These are phyloP conservation scores for Phytophthora capsici DNA, from an alignment of 352 stramenopile genomes.

Conservation along the genomic window DNA sequence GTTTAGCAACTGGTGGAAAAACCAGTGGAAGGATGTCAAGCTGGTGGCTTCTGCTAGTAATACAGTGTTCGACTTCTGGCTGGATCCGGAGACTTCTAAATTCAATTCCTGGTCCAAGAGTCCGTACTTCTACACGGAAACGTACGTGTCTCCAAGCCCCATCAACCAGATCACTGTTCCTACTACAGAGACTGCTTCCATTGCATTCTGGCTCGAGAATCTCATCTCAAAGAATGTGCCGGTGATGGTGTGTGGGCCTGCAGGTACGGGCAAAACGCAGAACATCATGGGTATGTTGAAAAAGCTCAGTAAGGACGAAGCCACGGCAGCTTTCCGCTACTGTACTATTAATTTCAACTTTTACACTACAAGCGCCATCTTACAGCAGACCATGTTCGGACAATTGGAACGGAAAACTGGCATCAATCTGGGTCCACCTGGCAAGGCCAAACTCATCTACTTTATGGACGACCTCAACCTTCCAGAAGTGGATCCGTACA, in stretches of 20 bases:
- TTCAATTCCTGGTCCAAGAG: constrained; percentile 97
- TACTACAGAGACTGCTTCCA: constrained; percentile 95
- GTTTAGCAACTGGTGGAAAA: constrained; percentile 97
- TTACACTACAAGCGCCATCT: constrained; percentile 94
- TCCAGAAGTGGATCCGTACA: constrained; percentile 95
- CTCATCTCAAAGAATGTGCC: constrained; percentile 91
- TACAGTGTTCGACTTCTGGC: constrained; percentile 98
- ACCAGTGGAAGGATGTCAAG: constrained; percentile 96
- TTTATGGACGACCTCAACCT: constrained; percentile 98
- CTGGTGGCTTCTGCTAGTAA: constrained; percentile 92
- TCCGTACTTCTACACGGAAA: constrained; percentile 94
- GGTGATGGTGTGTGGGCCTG: constrained; percentile 94
- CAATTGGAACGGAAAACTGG: constrained; percentile 96
- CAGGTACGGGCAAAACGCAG: constrained; percentile 96
- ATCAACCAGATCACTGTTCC: constrained; percentile 94
- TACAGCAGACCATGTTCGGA: constrained; percentile 93
- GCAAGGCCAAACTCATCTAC: constrained; percentile 94
- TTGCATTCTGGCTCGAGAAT: constrained; percentile 96
- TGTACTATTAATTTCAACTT: constrained; percentile 98
- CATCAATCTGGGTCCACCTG: constrained; percentile 93
- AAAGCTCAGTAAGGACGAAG: constrained; percentile 90
- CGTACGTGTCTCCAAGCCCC: constrained; percentile 83
- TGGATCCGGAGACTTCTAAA: constrained; percentile 91
- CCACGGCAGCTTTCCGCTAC: constrained; percentile 82
- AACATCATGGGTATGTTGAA: constrained; percentile 96